phyloP scores from a whole-genome alignment of 768 basidiomycete genomes.

The Suillus spraguei region DNA sequence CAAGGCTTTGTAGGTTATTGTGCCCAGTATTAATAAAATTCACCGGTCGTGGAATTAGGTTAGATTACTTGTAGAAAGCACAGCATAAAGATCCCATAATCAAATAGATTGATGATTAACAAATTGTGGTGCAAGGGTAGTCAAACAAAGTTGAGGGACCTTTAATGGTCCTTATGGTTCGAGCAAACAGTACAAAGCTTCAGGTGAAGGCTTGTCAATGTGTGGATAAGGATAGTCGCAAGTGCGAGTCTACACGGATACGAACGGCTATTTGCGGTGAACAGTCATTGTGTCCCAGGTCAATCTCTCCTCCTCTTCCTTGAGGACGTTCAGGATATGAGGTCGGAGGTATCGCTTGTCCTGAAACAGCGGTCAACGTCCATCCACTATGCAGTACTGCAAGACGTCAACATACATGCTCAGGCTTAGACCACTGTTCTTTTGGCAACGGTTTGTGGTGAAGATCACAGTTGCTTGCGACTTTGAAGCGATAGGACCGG shows the following conservation, averaged over 20 bases:
- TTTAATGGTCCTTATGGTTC: neutral
- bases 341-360: conserved; percentile 89
- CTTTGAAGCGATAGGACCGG: conserved; percentile 86
- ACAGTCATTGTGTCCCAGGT: conserved; percentile 83
- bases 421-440: conserved; percentile 73
- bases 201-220: conserved; percentile 6
- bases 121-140: neutral
- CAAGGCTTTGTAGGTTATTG: conserved; percentile 57
- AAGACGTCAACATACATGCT: conserved; percentile 59
- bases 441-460: conserved; percentile 85
- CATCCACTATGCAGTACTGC: conserved; percentile 4
- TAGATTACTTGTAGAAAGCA: conserved; percentile 3
- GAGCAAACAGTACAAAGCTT: neutral
- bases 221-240: conserved; percentile 20
- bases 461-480: conserved; percentile 47
- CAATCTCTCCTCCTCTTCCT: conserved; percentile 76
- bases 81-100: conserved; percentile 20
- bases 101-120: conserved; percentile 13
- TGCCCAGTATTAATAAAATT: neutral
- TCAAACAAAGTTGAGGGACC: neutral
- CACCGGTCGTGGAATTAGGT: neutral
- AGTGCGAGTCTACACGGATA: conserved; percentile 25
- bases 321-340: conserved; percentile 68
- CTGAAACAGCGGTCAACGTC: conserved; percentile 42
- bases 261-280: conserved; percentile 58